Evolutionary conservation across 495 filamentous ascomycete genomes (phyloP), one percentile per base, ranked within the genome.

Genomic region (Penicillium macrosclerotiorum): DNA sequence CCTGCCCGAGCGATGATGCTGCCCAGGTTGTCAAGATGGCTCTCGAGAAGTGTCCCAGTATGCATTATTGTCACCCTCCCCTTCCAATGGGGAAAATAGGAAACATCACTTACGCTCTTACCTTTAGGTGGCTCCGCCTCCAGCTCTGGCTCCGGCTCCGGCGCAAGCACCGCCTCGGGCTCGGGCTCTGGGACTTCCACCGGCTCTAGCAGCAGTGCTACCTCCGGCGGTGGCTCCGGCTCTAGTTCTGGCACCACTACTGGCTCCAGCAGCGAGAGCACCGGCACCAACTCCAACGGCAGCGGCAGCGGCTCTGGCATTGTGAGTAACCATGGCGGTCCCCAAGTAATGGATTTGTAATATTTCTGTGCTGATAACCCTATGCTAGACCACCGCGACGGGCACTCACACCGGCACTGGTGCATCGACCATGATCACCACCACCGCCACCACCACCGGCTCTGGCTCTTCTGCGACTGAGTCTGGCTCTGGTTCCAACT

Each of bases 1-100:
- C 78, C 38, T 94, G 89, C 73, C 63, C 67, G 11, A 57, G 64
- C 12, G 70, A 71, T 45, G 69, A 76, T 41, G 58, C 67, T 8
- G 48, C 46, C 18, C 62, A 63, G 45, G 69, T 69, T 9, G 35
- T 73, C 24, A 19, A 56, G 9, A 54, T 57, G 63, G 75, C 69
- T 41, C 49, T 64, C 38, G 63, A 57, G 22, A 39, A 62, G 44
- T 69, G 65, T 64, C 59, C 69, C 50, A 54, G 57, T 49, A 51
- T 9, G 57, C 51, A 23, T 8, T 8, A 9, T 19, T 18, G 8
- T 29, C 19, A 11, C 11, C n/a, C 8, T 4, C 6, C 5, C 11
- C 24, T 29, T 7, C 24, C 3, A 11, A 22, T 8, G n/a, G 9
- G 9, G 24, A 18, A 14, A 19, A 31, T 34, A 19, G 13, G 36